Conservation (phyloP, 2,329 filamentous ascomycete genomes). For the Leptographium procerum region DNA sequence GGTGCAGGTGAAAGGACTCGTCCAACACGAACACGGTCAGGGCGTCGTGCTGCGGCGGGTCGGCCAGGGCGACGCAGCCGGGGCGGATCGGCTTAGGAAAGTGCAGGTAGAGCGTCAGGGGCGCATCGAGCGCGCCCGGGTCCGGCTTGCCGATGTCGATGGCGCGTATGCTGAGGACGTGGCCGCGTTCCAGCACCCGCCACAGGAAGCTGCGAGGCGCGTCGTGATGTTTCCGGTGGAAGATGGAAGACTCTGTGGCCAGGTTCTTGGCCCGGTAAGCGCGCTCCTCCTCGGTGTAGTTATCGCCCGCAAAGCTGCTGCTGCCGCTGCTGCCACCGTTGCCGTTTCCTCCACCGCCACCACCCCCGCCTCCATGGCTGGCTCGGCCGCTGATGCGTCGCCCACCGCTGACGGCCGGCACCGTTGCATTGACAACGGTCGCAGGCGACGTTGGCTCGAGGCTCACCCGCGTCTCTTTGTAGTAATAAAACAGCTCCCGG, state of each 20-base stretch:
- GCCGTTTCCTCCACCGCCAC: conserved; percentile 17
- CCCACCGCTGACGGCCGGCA: conserved; percentile 40
- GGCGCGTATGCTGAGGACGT: conserved; percentile 69
- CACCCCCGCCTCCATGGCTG: conserved; percentile 2
- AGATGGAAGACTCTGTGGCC: conserved; percentile 70
- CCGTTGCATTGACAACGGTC: conserved; percentile 59
- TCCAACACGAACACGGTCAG: conserved; percentile 73
- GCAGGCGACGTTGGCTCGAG: conserved; percentile 61
- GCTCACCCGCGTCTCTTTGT: conserved; percentile 79
- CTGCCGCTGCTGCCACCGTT: background rate
- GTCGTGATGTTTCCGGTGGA: conserved; percentile 64
- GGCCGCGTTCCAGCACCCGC: conserved; percentile 73
- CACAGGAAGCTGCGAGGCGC: conserved; percentile 82
- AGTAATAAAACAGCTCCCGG: conserved; percentile 53
- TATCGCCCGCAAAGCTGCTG: conserved; percentile 27
- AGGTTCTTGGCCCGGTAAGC: conserved; percentile 62
- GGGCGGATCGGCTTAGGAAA: conserved; percentile 65
- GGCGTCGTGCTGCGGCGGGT: conserved; percentile 65
- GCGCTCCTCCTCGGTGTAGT: conserved; percentile 54
- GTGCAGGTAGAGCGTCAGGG: conserved; percentile 64
- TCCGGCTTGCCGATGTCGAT: conserved; percentile 66
- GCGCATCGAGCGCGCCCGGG: conserved; percentile 51
- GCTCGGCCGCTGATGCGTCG: conserved; percentile 1
- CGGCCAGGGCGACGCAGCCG: conserved; percentile 71
- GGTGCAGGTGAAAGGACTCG: conserved; percentile 67